These are phyloP conservation scores for Nicotiana tomentosiformis DNA, from an alignment of 257 asterid genomes.

Conservation along the genomic window DNA sequence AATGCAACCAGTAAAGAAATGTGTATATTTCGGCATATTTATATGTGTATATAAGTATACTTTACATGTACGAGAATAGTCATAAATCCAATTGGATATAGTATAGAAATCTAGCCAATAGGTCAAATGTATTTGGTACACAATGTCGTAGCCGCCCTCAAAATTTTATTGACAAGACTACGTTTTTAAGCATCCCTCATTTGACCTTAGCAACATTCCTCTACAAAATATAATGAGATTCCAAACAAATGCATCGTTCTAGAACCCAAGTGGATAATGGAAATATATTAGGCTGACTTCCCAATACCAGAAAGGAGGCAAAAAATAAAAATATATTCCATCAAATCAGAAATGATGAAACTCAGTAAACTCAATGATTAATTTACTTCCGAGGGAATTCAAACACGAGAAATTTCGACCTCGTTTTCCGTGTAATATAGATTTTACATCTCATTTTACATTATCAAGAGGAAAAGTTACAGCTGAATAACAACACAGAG, in stretches of 20 bases:
- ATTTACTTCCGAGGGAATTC: constrained; percentile 5
- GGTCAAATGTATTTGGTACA: not conserved
- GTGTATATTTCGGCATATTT: not conserved
- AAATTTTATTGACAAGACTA: not conserved
- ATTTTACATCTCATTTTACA: constrained; percentile 34
- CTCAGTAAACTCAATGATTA: not conserved
- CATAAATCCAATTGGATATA: not conserved
- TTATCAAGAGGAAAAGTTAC: constrained; percentile 17
- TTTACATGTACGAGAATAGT: too few relatives aligned
- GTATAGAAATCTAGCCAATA: not conserved
- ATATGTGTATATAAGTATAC: not conserved
- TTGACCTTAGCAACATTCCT: not conserved
- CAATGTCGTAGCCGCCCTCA: not conserved
- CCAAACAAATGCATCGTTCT: not conserved
- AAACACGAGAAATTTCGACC: constrained; percentile 18
- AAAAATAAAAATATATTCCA: not conserved
- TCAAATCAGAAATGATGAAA: not conserved
- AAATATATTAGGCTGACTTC: not conserved
- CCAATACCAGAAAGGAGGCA: not conserved
- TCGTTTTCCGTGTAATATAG: constrained; percentile 23
- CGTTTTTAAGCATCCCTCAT: not conserved
- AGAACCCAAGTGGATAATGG: not conserved
- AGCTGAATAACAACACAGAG: constrained; percentile 12
- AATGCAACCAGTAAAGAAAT: not conserved
- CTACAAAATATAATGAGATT: not conserved